Conservation (phyloP, 1,284 basidiomycete species). For the Naganishia sp. region DNA sequence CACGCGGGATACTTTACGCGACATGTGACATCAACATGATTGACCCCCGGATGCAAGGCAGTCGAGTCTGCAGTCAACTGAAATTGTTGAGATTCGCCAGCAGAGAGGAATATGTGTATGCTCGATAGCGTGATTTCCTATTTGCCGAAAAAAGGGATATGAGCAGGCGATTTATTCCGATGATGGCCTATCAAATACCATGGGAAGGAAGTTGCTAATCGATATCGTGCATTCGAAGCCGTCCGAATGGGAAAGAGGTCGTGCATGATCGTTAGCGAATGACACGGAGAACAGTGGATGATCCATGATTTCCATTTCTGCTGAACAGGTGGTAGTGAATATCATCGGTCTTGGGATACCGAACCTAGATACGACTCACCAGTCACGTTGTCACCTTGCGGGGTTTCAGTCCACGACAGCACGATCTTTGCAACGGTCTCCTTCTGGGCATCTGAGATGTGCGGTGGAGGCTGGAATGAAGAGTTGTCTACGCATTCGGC, state of each 20-base stretch:
- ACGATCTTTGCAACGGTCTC: slow-evolving; percentile 15
- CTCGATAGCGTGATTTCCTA: slow-evolving; percentile 17
- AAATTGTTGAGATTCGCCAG: slow-evolving; percentile 40
- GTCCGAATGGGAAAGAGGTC: slow-evolving; percentile 37
- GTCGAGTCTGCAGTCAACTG: slow-evolving; percentile 37
- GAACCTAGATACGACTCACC: slow-evolving; percentile 11
- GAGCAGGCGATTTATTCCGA: neutral
- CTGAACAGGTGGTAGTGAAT: neutral
- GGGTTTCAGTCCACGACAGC: slow-evolving; percentile 11
- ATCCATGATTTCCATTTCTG: slow-evolving; percentile 31
- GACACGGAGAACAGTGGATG: slow-evolving; percentile 43
- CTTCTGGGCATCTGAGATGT: too few relatives aligned
- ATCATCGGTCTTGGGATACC: neutral
- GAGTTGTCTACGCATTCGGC: slow-evolving; percentile 26
- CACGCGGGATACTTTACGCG: slow-evolving; percentile 38
- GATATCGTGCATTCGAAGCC: slow-evolving; percentile 38
- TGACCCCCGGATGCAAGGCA: slow-evolving; percentile 42
- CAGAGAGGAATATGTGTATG: slow-evolving; percentile 41
- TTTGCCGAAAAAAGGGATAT: neutral
- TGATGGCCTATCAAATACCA: slow-evolving; percentile 35
- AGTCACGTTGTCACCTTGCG: neutral
- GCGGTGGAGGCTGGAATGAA: slow-evolving; percentile 4
- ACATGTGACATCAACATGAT: slow-evolving; percentile 40
- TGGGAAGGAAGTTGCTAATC: slow-evolving; percentile 41
- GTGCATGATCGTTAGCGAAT: slow-evolving; percentile 35